Evolutionary conservation across 257 asterid species (phyloP).

Genomic region (Galeopsis tetrahit): DNA sequence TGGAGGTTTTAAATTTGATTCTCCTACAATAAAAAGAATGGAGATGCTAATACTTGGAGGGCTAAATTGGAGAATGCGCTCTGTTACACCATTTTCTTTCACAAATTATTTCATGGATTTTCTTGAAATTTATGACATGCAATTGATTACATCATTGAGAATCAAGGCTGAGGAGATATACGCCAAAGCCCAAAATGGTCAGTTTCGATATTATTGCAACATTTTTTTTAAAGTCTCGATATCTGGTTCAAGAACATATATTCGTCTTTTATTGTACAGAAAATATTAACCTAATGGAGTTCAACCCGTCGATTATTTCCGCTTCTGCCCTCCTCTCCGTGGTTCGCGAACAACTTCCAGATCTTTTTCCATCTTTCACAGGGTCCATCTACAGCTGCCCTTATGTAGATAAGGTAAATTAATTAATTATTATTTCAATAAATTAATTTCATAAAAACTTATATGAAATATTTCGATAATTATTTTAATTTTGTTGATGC

Average conservation of each 20-base stretch:
- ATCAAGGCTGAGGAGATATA: constrained; percentile 56
- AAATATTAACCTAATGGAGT: constrained; percentile 40
- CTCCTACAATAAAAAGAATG: constrained; percentile 51
- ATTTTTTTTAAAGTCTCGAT: too few species aligned
- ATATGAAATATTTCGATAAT: too few species aligned
- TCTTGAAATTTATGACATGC: constrained; percentile 43
- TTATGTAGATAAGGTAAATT: constrained; percentile 55
- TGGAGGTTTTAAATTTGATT: constrained; percentile 46
- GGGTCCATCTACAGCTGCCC: constrained; percentile 48
- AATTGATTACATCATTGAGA: constrained; percentile 51
- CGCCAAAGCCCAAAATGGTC: constrained; percentile 64
- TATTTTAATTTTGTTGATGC: neutral
- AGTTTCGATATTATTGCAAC: neutral
- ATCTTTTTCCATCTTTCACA: constrained; percentile 48
- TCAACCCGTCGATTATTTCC: constrained; percentile 66
- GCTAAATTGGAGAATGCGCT: constrained; percentile 78
- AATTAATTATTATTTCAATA: too few species aligned
- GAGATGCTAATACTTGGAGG: constrained; percentile 70
- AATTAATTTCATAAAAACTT: too few species aligned
- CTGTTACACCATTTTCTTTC: constrained; percentile 64
- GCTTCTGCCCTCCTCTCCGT: constrained; percentile 68
- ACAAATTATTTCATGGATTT: constrained; percentile 49
- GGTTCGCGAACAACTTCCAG: constrained; percentile 56
- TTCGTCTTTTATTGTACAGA: too few species aligned
- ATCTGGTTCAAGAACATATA: too few species aligned